Conservation (phyloP, 2,329 filamentous ascomycete species). For the Emergomyces pasteurianus region DNA sequence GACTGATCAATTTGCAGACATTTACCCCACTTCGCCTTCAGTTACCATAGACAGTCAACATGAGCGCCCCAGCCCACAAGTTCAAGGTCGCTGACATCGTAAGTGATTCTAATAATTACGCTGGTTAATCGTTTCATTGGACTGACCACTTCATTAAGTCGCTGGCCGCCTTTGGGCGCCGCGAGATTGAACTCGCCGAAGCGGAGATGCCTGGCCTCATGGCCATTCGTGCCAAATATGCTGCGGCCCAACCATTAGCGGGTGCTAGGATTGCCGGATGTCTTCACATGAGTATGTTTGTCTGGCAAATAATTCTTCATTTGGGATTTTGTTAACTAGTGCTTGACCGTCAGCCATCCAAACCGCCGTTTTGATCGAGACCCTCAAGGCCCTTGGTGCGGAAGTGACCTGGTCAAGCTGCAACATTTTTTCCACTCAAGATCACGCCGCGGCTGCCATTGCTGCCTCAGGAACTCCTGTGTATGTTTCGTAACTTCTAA, state of each 20-base stretch:
- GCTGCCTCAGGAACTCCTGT: constrained; percentile 87
- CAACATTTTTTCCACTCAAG: constrained; percentile 99
- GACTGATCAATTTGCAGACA: constrained; percentile 10
- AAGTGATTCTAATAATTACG: constrained; percentile 18
- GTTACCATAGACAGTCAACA: constrained; percentile 28
- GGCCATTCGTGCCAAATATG: constrained; percentile 86
- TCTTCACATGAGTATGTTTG: constrained; percentile 76
- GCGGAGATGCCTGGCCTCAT: constrained; percentile 96
- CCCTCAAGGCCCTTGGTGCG: constrained; percentile 81
- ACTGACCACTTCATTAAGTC: constrained; percentile 33
- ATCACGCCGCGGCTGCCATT: constrained; percentile 96
- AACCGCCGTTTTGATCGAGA: constrained; percentile 98
- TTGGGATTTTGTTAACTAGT: constrained; percentile 7
- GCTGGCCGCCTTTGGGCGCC: constrained; percentile 94
- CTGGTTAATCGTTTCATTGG: constrained; percentile 5
- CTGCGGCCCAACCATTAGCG: constrained; percentile 79
- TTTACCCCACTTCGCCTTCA: constrained; percentile 4
- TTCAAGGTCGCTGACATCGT: constrained; percentile 97
- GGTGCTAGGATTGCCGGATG: constrained; percentile 95
- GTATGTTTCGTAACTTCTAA: constrained; percentile 24
- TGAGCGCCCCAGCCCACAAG: constrained; percentile 71
- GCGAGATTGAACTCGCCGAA: constrained; percentile 97
- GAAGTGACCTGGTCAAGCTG: constrained; percentile 98
- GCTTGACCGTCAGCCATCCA: constrained; percentile 58
- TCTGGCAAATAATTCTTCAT: constrained; percentile 7